A percentile compares a stretch with the other conserved stretches of the same genome.
These are phyloP conservation scores for Pythium brachiatum DNA, from an alignment of 352 stramenopile species.

Conservation along the genomic window DNA sequence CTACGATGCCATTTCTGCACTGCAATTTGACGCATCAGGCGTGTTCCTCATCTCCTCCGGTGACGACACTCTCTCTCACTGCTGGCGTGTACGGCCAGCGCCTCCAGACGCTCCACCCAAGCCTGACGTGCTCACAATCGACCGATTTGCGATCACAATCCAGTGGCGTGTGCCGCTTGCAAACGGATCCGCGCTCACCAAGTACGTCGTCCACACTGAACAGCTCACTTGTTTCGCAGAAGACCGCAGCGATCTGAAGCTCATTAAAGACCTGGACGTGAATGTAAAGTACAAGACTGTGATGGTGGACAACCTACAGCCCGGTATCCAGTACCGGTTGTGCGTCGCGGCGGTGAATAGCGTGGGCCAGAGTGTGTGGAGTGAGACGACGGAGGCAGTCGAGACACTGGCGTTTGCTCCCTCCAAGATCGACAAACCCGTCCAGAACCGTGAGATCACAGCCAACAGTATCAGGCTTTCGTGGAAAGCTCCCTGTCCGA, in stretches of 20 bases:
- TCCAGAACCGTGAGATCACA: conserved; percentile 33
- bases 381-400: conserved; percentile 32
- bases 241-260: conserved; percentile 28
- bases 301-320: conserved; percentile 45
- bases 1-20: conserved; percentile 38
- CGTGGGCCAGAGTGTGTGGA: conserved; percentile 47
- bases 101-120: conserved; percentile 37
- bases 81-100: conserved; percentile 51
- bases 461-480: conserved; percentile 42
- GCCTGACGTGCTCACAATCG: conserved; percentile 28
- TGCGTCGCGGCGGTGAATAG: conserved; percentile 53
- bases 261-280: conserved; percentile 34
- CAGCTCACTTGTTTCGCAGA: conserved; percentile 35
- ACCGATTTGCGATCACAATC: conserved; percentile 51
- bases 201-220: conserved; percentile 48
- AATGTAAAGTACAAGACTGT: conserved; percentile 40
- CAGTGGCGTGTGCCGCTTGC: conserved; percentile 48
- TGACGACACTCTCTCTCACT: conserved; percentile 46
- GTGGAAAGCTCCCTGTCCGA: conserved; percentile 50
- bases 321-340: conserved; percentile 51
- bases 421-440: conserved; percentile 40
- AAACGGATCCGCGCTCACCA: conserved; percentile 49
- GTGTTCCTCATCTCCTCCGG: conserved; percentile 53
- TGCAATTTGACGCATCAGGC: conserved; percentile 42
- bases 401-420: conserved; percentile 68